Evolutionary conservation across 345 rosid species (phyloP).

Genomic region (Eucalyptus pumila): DNA sequence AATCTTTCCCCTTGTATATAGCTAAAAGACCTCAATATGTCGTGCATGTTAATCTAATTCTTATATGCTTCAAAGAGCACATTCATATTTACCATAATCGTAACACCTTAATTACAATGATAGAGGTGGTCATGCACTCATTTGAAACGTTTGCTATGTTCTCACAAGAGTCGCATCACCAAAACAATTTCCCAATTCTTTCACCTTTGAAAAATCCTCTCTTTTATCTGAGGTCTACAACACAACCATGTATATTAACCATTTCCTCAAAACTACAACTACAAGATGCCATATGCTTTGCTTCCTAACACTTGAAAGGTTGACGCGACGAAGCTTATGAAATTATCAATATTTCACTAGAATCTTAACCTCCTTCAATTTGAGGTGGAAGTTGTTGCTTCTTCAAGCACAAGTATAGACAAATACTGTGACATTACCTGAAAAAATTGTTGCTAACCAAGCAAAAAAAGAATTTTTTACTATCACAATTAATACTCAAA

Average conservation of each 20-base stretch:
- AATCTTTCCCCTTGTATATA: background rate
- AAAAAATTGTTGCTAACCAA: background rate
- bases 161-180: background rate
- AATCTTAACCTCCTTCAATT: background rate
- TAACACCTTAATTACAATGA: background rate
- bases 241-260: background rate
- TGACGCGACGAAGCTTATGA: background rate
- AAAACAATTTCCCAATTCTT: background rate
- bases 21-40: background rate
- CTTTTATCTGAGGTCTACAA: background rate
- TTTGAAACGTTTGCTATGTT: background rate
- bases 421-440: background rate
- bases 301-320: background rate
- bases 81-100: background rate
- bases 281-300: background rate
- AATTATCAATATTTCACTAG: background rate
- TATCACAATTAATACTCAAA: background rate
- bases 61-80: background rate
- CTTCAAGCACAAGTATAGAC: background rate
- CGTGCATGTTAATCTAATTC: background rate
- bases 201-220: background rate
- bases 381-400: background rate
- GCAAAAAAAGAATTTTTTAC: background rate
- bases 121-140: background rate
- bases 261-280: background rate